Conservation (phyloP, 1,284 basidiomycete species). For the Lignosus rhinocerotis region DNA sequence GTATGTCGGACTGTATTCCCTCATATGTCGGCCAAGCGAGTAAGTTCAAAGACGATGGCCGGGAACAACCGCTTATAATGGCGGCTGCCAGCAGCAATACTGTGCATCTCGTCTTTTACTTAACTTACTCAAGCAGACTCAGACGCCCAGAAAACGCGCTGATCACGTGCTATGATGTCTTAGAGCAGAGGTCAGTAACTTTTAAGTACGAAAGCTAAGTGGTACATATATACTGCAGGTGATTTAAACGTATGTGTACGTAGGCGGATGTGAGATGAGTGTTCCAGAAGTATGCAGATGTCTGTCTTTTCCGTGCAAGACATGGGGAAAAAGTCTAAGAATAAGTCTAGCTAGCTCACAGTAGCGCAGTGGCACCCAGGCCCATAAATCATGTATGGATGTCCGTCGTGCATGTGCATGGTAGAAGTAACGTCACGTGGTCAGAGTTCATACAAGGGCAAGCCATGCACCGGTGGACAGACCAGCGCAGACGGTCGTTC, state of each 20-base stretch:
- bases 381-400: neutral
- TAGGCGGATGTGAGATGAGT: neutral
- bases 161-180: too few species aligned
- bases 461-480: conserved; percentile 19
- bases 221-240: too few species aligned
- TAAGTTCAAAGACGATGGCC: neutral
- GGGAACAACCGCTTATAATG: neutral
- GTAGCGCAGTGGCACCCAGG: neutral
- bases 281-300: neutral
- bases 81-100: too few species aligned
- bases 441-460: conserved; percentile 13
- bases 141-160: too few species aligned
- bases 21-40: too few species aligned
- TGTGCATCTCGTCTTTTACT: too few species aligned
- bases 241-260: neutral
- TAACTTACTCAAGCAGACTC: too few species aligned
- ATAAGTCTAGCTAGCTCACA: neutral
- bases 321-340: neutral
- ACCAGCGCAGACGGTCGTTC: conserved; percentile 8
- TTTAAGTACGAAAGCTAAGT: too few species aligned
- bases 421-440: neutral
- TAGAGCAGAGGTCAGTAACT: too few species aligned
- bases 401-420: neutral
- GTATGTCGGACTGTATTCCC: neutral
- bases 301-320: neutral